Conservation (phyloP, 176 grass and related monocot species). For the Cenchrus fungigraminus region DNA sequence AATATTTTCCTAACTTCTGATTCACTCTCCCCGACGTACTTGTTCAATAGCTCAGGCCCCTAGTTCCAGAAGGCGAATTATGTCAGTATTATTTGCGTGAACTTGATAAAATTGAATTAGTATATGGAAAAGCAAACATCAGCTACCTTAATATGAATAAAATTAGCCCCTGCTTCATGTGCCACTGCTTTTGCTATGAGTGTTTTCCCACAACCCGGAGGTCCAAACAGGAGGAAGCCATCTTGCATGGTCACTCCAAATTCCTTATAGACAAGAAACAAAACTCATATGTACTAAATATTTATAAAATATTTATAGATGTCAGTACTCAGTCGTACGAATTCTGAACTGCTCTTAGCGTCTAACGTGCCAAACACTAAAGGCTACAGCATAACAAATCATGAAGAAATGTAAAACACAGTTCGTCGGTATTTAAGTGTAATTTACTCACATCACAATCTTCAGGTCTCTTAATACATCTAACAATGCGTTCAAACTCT, state of each 20-base stretch:
- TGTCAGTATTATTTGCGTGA: neutral
- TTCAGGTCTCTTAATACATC: no score
- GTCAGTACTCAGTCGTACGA: neutral
- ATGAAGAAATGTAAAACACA: no score
- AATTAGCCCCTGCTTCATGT: constrained; percentile 91
- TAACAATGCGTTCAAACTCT: no score
- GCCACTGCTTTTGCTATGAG: constrained; percentile 97
- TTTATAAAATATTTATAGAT: neutral
- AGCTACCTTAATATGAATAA: constrained; percentile 94
- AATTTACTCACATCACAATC: no score
- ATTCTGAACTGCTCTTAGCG: no score
- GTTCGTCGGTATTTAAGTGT: no score
- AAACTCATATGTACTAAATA: constrained; percentile 10
- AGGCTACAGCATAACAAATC: no score
- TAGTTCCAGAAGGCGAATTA: constrained; percentile 32
- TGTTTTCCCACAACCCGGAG: constrained; percentile 97
- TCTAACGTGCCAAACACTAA: no score
- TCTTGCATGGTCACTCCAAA: constrained; percentile 80
- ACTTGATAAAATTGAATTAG: neutral
- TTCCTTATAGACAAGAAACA: constrained; percentile 45
- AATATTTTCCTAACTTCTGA: constrained; percentile 88
- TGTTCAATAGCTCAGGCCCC: constrained; percentile 94
- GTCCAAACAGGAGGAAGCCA: constrained; percentile 85
- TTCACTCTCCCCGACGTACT: constrained; percentile 96
- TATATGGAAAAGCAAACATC: constrained; percentile 30